These are phyloP conservation scores for Tremella yokohamensis DNA, from an alignment of 768 basidiomycete genomes.

Conservation along the genomic window DNA sequence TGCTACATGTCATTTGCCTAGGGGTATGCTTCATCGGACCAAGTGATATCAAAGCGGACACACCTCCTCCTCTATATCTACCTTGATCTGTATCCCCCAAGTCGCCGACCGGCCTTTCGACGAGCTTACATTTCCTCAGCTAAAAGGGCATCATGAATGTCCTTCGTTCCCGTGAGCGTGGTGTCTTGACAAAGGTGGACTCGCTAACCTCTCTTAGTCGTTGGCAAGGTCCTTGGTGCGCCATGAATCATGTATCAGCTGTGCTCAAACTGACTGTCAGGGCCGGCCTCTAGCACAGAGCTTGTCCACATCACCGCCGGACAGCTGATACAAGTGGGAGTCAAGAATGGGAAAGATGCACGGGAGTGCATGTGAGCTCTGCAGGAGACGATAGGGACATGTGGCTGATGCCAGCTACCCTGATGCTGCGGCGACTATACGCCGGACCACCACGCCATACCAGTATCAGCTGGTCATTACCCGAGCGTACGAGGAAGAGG, in stretches of 20 bases:
- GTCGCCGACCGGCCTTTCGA: too few relatives aligned
- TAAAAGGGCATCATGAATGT: conserved; percentile 40
- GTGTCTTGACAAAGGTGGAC: neutral
- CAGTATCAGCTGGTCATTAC: conserved; percentile 81
- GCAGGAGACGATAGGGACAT: too few relatives aligned
- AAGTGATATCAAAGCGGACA: too few relatives aligned
- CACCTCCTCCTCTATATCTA: neutral
- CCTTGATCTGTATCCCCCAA: too few relatives aligned
- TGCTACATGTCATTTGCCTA: too few relatives aligned
- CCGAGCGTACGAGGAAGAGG: conserved; percentile 84
- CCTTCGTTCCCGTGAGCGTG: conserved; percentile 46
- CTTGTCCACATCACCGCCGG: conserved; percentile 91
- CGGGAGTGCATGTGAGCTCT: conserved; percentile 90
- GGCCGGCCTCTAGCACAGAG: conserved; percentile 90
- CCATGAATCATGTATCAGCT: conserved; percentile 24
- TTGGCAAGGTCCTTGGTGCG: conserved; percentile 93
- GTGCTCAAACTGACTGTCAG: conserved; percentile 52
- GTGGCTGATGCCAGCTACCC: conserved; percentile 68
- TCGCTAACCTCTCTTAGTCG: conserved; percentile 57
- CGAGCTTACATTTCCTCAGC: neutral
- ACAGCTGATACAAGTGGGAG: conserved; percentile 83
- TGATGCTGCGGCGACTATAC: conserved; percentile 90
- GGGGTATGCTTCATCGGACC: too few relatives aligned
- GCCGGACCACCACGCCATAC: conserved; percentile 72
- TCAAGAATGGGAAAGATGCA: conserved; percentile 83